These are phyloP conservation scores for Colletotrichum shisoi DNA, from an alignment of 2,329 filamentous ascomycete species.

Conservation along the genomic window DNA sequence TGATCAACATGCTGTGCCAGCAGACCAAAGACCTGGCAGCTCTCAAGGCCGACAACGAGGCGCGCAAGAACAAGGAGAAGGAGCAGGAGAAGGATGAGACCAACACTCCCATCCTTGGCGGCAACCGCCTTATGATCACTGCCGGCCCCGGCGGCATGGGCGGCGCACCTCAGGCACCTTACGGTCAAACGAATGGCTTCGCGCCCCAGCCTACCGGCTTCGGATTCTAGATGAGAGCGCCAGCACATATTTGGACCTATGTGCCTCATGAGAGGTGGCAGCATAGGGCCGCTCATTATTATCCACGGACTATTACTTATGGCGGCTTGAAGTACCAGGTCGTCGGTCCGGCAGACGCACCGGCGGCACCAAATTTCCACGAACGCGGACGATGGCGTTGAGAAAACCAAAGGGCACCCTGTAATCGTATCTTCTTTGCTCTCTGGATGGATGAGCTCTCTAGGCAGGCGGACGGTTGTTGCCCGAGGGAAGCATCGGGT, in stretches of 20 bases:
- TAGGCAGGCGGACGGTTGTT: conserved; percentile 33
- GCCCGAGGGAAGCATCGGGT: conserved; percentile 27
- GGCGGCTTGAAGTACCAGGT: conserved; percentile 17
- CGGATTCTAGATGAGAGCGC: conserved; percentile 58
- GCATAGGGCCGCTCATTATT: conserved; percentile 10
- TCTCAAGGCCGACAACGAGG: conserved; percentile 95
- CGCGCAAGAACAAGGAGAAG: conserved; percentile 79
- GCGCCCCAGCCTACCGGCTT: conserved; percentile 87
- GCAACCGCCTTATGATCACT: conserved; percentile 91
- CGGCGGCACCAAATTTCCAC: conserved; percentile 22
- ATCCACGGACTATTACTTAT: conserved; percentile 8
- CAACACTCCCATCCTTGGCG: conserved; percentile 90
- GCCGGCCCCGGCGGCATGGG: conserved; percentile 73
- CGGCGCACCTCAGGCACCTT: conserved; percentile 70
- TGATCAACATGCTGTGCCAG: conserved; percentile 97
- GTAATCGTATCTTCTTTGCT: conserved; percentile 41
- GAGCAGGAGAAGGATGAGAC: conserved; percentile 85
- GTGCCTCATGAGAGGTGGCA: conserved; percentile 6
- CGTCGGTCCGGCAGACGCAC: conserved; percentile 6
- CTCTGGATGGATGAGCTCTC: conserved; percentile 36
- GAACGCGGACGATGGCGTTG: conserved; percentile 40
- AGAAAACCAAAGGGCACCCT: conserved; percentile 34
- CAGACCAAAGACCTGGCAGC: conserved; percentile 84
- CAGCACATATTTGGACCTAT: conserved; percentile 28
- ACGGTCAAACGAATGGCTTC: conserved; percentile 84